phyloP scores from a whole-genome alignment of 495 filamentous ascomycete genomes.

The Margaritispora aquatica region DNA sequence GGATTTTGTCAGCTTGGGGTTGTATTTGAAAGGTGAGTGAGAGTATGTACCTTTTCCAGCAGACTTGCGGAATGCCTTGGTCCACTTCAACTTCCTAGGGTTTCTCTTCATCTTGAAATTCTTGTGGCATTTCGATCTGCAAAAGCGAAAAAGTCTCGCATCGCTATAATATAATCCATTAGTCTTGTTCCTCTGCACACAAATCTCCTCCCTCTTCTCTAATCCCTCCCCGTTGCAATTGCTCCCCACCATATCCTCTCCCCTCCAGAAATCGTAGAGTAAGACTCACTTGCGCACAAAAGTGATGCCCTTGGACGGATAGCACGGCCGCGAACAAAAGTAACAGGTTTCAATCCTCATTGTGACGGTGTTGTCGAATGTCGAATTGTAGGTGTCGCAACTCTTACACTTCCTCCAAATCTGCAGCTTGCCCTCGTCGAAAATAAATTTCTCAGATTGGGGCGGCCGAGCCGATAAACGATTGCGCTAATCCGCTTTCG shows the following conservation, averaged over 20 bases:
- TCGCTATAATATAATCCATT: slow-evolving; percentile 36
- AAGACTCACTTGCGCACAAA: slow-evolving; percentile 50
- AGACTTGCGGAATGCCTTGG: slow-evolving; percentile 72
- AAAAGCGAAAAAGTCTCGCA: slow-evolving; percentile 64
- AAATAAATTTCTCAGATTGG: background rate
- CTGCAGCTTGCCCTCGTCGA: slow-evolving; percentile 1
- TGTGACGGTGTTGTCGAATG: slow-evolving; percentile 18
- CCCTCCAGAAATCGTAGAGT: background rate
- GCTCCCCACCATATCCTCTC: background rate
- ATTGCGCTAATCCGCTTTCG: slow-evolving; percentile 23
- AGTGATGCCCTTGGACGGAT: slow-evolving; percentile 81
- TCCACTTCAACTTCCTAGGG: slow-evolving; percentile 77
- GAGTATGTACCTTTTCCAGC: slow-evolving; percentile 47
- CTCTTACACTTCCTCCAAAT: background rate
- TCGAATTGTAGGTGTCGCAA: slow-evolving; percentile 1
- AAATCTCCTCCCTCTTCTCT: too few relatives aligned
- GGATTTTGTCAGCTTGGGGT: background rate
- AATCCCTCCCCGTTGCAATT: background rate
- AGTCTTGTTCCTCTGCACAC: background rate
- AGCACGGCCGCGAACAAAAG: slow-evolving; percentile 81
- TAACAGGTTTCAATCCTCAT: slow-evolving; percentile 79
- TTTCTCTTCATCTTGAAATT: slow-evolving; percentile 99
- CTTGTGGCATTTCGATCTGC: slow-evolving; percentile 88
- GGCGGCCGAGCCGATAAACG: slow-evolving; percentile 3
- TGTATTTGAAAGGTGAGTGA: background rate